Percentiles rank a stretch among this genome's conserved stretches.
Evolutionary conservation across 176 grass and related monocot species (phyloP).

Genomic region (Bolboschoenus planiculmis): DNA sequence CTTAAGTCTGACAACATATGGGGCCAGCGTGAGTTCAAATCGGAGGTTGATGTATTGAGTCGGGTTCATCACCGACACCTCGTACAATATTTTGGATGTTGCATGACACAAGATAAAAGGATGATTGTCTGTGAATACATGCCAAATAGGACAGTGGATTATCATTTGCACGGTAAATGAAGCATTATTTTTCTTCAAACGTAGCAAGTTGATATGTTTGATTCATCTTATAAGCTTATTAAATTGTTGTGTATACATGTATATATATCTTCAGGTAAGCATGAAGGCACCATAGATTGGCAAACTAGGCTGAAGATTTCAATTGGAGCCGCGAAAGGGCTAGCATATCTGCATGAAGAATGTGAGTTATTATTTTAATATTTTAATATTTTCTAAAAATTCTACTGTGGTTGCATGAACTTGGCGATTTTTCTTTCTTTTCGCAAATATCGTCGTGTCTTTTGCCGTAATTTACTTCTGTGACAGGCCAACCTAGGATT

Average conservation of each 20-base stretch:
- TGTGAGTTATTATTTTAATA: not conserved
- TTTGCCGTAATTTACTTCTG: not conserved
- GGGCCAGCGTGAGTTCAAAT: slow-evolving; percentile 31
- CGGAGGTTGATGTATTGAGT: slow-evolving; percentile 34
- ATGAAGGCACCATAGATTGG: slow-evolving; percentile 26
- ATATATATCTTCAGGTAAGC: not conserved
- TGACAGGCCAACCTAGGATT: slow-evolving; percentile 32
- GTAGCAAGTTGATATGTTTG: not conserved
- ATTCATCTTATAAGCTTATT: not conserved
- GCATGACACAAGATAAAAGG: slow-evolving; percentile 21
- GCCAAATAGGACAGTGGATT: slow-evolving; percentile 28
- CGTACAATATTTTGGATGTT: slow-evolving; percentile 30
- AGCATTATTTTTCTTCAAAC: not conserved
- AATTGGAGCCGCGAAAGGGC: slow-evolving; percentile 29
- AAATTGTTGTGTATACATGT: not conserved
- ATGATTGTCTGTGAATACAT: slow-evolving; percentile 34
- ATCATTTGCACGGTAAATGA: slow-evolving; percentile 27
- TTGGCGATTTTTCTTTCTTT: not conserved
- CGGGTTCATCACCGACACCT: slow-evolving; percentile 35
- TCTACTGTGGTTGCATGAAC: not conserved
- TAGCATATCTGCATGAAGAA: slow-evolving; percentile 39
- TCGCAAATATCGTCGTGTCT: not conserved
- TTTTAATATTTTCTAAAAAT: not conserved
- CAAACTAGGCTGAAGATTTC: slow-evolving; percentile 27
- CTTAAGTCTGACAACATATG: slow-evolving; percentile 23